Percentiles rank a stretch among this genome's conserved stretches.
Evolutionary conservation across 495 filamentous ascomycete species (phyloP).

Genomic region (Annulohypoxylon stygium): DNA sequence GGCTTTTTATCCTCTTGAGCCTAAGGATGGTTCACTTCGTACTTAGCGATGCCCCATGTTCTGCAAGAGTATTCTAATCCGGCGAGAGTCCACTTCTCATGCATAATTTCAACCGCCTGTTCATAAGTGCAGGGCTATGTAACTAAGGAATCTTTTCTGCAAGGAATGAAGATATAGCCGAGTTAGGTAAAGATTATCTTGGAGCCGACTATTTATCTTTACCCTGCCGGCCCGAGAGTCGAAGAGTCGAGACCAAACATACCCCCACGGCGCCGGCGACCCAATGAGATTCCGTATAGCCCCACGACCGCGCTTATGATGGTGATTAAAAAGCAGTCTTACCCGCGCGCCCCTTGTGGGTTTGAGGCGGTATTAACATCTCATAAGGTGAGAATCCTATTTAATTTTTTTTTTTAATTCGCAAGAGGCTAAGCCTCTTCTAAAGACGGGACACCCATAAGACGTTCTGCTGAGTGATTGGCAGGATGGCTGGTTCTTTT

Average conservation of each 20-base stretch:
- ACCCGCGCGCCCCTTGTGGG: slow-evolving; percentile 30
- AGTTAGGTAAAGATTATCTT: slow-evolving; percentile 33
- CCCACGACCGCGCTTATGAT: slow-evolving; percentile 33
- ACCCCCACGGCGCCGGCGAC: slow-evolving; percentile 33
- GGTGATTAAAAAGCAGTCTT: slow-evolving; percentile 30
- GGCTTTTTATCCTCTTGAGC: not conserved
- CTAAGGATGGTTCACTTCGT: slow-evolving; percentile 18
- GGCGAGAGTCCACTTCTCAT: slow-evolving; percentile 21
- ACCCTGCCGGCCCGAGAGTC: slow-evolving; percentile 39
- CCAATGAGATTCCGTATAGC: slow-evolving; percentile 33
- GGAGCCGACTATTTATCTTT: slow-evolving; percentile 28
- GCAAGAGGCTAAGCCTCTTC: slow-evolving; percentile 27
- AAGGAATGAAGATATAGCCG: slow-evolving; percentile 30
- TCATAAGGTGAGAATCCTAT: slow-evolving; percentile 4
- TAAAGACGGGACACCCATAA: slow-evolving; percentile 15
- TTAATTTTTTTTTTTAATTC: not conserved
- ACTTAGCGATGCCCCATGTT: slow-evolving; percentile 15
- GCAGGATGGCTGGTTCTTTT: slow-evolving; percentile 19
- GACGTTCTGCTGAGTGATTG: slow-evolving; percentile 30
- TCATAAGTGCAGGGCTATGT: slow-evolving; percentile 31
- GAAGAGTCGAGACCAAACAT: slow-evolving; percentile 37
- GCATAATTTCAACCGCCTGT: slow-evolving; percentile 21
- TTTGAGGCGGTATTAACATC: slow-evolving; percentile 11
- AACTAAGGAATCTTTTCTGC: slow-evolving; percentile 31
- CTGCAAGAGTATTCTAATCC: slow-evolving; percentile 26